These are phyloP conservation scores for Boletus pseudo-olivaceus DNA, from an alignment of 768 basidiomycete species.

Conservation along the genomic window DNA sequence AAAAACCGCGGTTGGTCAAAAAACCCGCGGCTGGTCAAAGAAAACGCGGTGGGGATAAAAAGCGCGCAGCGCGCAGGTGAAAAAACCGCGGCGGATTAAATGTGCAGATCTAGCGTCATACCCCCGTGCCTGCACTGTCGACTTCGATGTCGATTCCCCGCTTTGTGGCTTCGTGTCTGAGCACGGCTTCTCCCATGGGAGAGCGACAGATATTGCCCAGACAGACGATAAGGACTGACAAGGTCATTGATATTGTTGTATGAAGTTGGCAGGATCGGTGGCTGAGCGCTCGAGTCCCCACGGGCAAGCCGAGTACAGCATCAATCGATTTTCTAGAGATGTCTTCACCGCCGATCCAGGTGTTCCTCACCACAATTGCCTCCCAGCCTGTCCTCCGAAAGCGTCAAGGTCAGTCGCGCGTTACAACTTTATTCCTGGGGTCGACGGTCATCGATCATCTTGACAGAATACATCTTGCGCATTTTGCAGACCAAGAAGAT, in stretches of 20 bases:
- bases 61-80: too few species aligned
- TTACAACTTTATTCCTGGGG: not conserved
- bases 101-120: too few species aligned
- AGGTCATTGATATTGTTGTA: conserved; percentile 21
- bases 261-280: not conserved
- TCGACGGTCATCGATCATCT: not conserved
- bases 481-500: conserved; percentile 86
- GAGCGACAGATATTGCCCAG: conserved; percentile 87
- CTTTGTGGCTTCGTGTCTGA: conserved; percentile 61
- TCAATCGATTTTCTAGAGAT: conserved; percentile 35
- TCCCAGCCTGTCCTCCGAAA: conserved; percentile 74
- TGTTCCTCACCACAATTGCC: conserved; percentile 84
- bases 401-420: conserved; percentile 58
- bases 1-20: too few species aligned
- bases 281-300: not conserved
- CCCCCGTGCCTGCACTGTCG: conserved; percentile 83
- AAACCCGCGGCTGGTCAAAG: too few species aligned
- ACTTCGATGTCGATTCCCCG: conserved; percentile 66
- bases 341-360: conserved; percentile 79
- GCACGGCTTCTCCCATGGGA: conserved; percentile 89
- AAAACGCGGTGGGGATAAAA: too few species aligned
- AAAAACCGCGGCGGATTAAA: too few species aligned
- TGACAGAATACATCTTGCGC: conserved; percentile 72
- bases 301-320: not conserved
- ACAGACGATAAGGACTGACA: conserved; percentile 73